A percentile compares a stretch with the other conserved stretches of the same genome.
Conservation (phyloP, 176 grass and related monocot species). For the sorghum (Sorghum bicolor) region Sorghum_bicolor_NCBIv3 NC_012874.2:329501-330000, state of each 20-base stretch:
- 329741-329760: not conserved
- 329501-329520: not conserved
- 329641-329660: conserved; percentile 20
- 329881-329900: too few species aligned
- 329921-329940: too few species aligned
- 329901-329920: too few species aligned
- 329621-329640: not conserved
- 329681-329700: not conserved
- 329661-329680: not conserved
- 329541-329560: not conserved
- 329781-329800: not conserved
- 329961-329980: too few species aligned
- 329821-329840: too few species aligned
- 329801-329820: not conserved
- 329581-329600: conserved; percentile 15
- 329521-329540: not conserved
- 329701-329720: not conserved
- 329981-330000: too few species aligned
- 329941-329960: too few species aligned
- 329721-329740: not conserved
- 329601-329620: conserved; percentile 8
- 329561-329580: not conserved
- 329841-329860: too few species aligned
- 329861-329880: too few species aligned
- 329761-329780: not conserved